A percentile compares a stretch with the other conserved stretches of the same genome.
These are phyloP conservation scores for Xylaria curta DNA, from an alignment of 495 filamentous ascomycete genomes.

Conservation along the genomic window DNA sequence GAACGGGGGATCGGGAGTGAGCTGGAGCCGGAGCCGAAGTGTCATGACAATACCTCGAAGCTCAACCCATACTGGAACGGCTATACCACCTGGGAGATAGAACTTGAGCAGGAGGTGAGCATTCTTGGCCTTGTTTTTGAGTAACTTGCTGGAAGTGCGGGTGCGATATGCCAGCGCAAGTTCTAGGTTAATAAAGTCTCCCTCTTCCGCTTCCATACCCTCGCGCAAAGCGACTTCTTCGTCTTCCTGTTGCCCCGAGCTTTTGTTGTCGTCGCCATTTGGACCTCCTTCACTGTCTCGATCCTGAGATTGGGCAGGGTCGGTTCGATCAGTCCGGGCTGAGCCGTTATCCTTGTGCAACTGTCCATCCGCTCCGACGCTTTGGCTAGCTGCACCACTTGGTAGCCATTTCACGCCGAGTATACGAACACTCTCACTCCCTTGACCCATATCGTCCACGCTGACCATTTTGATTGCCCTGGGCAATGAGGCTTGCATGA, in stretches of 20 bases:
- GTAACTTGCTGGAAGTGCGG: constrained; percentile 58
- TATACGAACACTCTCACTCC: constrained; percentile 68
- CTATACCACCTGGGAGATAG: constrained; percentile 65
- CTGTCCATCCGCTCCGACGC: constrained; percentile 62
- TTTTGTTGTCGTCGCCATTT: constrained; percentile 33
- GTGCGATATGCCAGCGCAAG: constrained; percentile 73
- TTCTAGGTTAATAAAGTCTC: constrained; percentile 75
- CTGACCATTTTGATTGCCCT: constrained; percentile 70
- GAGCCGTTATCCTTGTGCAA: constrained; percentile 43
- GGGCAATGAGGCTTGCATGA: constrained; percentile 73
- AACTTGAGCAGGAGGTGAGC: constrained; percentile 73
- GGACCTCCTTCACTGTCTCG: constrained; percentile 41
- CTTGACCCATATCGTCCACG: constrained; percentile 73
- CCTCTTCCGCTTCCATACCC: constrained; percentile 76
- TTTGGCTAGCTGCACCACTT: constrained; percentile 64
- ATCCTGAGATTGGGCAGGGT: constrained; percentile 47
- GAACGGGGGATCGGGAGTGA: constrained; percentile 76
- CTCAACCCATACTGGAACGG: constrained; percentile 75
- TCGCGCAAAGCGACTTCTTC: constrained; percentile 59
- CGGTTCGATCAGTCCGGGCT: constrained; percentile 57
- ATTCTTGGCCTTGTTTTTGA: constrained; percentile 68
- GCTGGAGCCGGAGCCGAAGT: constrained; percentile 68
- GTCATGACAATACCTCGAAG: constrained; percentile 69
- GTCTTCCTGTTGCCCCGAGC: constrained; percentile 40
- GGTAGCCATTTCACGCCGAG: constrained; percentile 71